A percentile compares a stretch with the other conserved stretches of the same genome.
Evolutionary conservation across 1,284 basidiomycete genomes (phyloP).

Genomic region (Hypsizygus ulmarius): DNA sequence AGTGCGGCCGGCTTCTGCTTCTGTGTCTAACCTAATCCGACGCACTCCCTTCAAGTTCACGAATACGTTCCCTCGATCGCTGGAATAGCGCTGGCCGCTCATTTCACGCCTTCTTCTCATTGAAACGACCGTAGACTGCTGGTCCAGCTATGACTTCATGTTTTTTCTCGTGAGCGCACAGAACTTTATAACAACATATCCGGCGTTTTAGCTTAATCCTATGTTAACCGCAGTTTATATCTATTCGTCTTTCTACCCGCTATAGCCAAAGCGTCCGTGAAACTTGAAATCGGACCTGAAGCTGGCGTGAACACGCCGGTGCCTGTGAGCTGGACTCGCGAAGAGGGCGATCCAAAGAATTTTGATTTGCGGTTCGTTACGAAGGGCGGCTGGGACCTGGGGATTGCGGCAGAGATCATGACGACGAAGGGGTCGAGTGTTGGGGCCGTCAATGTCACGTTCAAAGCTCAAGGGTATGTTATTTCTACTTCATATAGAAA

Average conservation of each 20-base stretch:
- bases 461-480: slow-evolving; percentile 10
- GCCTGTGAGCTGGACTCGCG: slow-evolving; percentile 11
- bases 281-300: not conserved
- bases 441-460: slow-evolving; percentile 8
- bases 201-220: not conserved
- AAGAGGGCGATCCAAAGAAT: slow-evolving; percentile 6
- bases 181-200: not conserved
- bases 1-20: slow-evolving; percentile 13
- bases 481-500: not conserved
- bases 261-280: slow-evolving; percentile 6
- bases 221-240: not conserved
- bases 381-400: not conserved
- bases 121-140: slow-evolving; percentile 1
- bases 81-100: slow-evolving; percentile 18
- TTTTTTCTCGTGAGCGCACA: slow-evolving; percentile 13
- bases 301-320: slow-evolving; percentile 2
- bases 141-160: slow-evolving; percentile 13
- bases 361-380: slow-evolving; percentile 15
- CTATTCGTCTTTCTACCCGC: slow-evolving; percentile 2
- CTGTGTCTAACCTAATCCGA: not conserved
- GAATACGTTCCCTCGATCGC: not conserved
- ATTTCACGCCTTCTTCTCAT: slow-evolving; percentile 5
- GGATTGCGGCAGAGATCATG: slow-evolving; percentile 1
- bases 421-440: not conserved
- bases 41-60: not conserved